phyloP scores from a whole-genome alignment of 768 basidiomycete species.

The Mycena belliarum region DNA sequence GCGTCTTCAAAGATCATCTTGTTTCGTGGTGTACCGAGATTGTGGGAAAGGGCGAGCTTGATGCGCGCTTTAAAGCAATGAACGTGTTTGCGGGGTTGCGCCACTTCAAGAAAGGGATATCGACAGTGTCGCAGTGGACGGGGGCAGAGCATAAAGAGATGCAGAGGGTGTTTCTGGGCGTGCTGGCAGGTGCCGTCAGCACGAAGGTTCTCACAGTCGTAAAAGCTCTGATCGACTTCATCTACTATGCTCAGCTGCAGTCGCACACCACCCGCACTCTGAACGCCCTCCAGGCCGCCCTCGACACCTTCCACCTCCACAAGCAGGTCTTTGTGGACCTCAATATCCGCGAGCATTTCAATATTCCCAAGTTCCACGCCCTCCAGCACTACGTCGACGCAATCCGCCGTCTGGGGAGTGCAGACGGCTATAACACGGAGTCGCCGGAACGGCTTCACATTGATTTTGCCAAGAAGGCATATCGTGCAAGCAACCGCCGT shows the following conservation, averaged over 20 bases:
- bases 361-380: not conserved
- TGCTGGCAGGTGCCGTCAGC: slow-evolving; percentile 23
- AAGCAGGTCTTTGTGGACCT: not conserved
- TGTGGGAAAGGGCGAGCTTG: not conserved
- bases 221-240: slow-evolving; percentile 28
- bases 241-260: slow-evolving; percentile 24
- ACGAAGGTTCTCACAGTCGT: slow-evolving; percentile 14
- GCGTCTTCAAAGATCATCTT: not conserved
- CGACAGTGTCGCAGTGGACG: not conserved
- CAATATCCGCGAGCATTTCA: not conserved
- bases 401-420: not conserved
- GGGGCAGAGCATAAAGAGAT: not conserved
- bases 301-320: not conserved
- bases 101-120: not conserved
- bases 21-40: not conserved
- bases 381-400: not conserved
- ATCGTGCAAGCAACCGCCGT: not conserved
- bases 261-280: slow-evolving; percentile 18
- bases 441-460: not conserved
- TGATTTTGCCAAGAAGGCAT: not conserved
- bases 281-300: not conserved
- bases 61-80: not conserved
- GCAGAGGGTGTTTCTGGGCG: slow-evolving; percentile 21
- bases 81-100: not conserved
- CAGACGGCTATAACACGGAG: not conserved